These are phyloP conservation scores for Apiospora arundinis DNA, from an alignment of 2,329 filamentous ascomycete species.

Conservation along the genomic window DNA sequence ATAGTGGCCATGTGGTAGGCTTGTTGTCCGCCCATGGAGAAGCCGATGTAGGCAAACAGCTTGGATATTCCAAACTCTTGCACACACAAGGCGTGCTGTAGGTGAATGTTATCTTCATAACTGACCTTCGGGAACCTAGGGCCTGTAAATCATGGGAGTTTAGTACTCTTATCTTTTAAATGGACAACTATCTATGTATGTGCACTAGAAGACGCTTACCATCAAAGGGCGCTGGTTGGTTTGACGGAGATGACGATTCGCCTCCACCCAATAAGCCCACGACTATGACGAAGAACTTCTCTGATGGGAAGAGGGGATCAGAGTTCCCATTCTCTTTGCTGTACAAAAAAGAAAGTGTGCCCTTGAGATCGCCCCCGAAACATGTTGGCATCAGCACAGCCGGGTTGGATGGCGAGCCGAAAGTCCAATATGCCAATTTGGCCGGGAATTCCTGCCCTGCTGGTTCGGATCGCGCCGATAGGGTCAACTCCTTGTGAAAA, in stretches of 20 bases:
- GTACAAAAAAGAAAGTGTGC: conserved; percentile 22
- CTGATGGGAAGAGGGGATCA: conserved; percentile 10
- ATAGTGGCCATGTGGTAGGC: conserved; percentile 59
- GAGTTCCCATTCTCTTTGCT: background rate
- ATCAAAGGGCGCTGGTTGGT: conserved; percentile 39
- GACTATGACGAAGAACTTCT: conserved; percentile 55
- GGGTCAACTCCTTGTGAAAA: conserved; percentile 4
- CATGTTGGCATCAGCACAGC: conserved; percentile 22
- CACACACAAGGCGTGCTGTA: conserved; percentile 51
- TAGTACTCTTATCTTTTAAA: conserved; percentile 29
- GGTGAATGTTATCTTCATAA: conserved; percentile 58
- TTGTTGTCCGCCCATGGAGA: conserved; percentile 63
- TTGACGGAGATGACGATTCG: conserved; percentile 60
- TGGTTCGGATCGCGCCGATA: conserved; percentile 11
- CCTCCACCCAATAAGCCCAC: conserved; percentile 59
- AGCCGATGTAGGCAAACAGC: conserved; percentile 57
- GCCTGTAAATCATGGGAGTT: conserved; percentile 29
- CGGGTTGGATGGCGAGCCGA: conserved; percentile 21
- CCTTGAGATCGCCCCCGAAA: conserved; percentile 16
- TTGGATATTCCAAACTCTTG: conserved; percentile 48
- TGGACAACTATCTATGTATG: background rate
- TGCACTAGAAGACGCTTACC: background rate
- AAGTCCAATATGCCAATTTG: conserved; percentile 23
- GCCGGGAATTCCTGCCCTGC: conserved; percentile 11
- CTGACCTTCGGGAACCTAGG: conserved; percentile 51